Conservation (phyloP, 1,284 basidiomycete species). For the Leccinum laetum region DNA sequence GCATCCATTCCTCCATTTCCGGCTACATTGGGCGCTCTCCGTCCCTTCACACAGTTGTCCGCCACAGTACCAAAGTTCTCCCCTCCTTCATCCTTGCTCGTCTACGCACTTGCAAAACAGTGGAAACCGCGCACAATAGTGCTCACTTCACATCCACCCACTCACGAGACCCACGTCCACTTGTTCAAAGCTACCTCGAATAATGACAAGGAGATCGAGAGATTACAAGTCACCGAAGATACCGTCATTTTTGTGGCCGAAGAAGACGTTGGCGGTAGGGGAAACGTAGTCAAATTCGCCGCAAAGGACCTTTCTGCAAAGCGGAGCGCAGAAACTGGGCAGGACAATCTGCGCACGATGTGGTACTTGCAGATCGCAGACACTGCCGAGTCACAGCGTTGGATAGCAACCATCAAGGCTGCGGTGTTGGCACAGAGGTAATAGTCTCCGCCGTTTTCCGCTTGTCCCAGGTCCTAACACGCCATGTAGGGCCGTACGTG, state of each 20-base stretch:
- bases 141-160: constrained; percentile 47
- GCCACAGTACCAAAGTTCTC: constrained; percentile 64
- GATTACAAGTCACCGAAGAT: constrained; percentile 71
- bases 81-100: constrained; percentile 62
- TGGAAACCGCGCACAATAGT: constrained; percentile 70
- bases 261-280: constrained; percentile 61
- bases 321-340: constrained; percentile 32
- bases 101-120: constrained; percentile 68
- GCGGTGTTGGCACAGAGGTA: constrained; percentile 71
- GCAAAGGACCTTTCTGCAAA: constrained; percentile 56
- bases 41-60: constrained; percentile 49
- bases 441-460: constrained; percentile 3
- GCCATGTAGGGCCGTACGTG: constrained; percentile 55
- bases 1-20: constrained; percentile 54
- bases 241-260: constrained; percentile 74
- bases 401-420: constrained; percentile 73
- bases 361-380: constrained; percentile 71
- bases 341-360: constrained; percentile 18
- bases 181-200: constrained; percentile 60
- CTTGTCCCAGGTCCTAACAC: constrained; percentile 3
- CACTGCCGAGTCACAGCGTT: constrained; percentile 60
- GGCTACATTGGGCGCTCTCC: constrained; percentile 47
- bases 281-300: constrained; percentile 65
- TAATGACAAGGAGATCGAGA: constrained; percentile 68
- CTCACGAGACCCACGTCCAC: constrained; percentile 60